A percentile compares a stretch with the other conserved stretches of the same genome.
Evolutionary conservation across 2,329 filamentous ascomycete species (phyloP).

Genomic region (Fusarium fujikuroi): DNA sequence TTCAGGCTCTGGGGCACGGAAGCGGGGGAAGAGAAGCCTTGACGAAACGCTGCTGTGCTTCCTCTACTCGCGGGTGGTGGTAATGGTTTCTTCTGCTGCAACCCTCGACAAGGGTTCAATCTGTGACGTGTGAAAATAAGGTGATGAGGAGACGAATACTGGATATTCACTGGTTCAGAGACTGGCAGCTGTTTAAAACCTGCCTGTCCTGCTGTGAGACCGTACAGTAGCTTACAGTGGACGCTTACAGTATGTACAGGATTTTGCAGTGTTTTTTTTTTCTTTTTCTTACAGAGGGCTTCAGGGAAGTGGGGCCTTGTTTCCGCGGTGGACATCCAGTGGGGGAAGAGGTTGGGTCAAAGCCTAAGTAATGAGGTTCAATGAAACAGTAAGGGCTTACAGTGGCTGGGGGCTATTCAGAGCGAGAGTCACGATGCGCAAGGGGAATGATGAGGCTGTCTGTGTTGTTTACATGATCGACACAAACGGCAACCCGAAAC

Average conservation of each 20-base stretch:
- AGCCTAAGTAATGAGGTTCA: background rate
- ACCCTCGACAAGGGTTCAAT: conserved; percentile 14
- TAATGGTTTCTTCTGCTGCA: conserved; percentile 11
- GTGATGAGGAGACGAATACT: conserved; percentile 15
- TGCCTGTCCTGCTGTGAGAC: conserved; percentile 19
- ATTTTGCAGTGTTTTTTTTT: background rate
- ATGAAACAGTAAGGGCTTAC: conserved; percentile 11
- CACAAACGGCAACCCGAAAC: conserved; percentile 9
- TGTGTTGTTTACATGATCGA: conserved; percentile 19
- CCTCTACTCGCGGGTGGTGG: conserved; percentile 19
- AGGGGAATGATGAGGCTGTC: conserved; percentile 21
- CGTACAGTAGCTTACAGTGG: conserved; percentile 22
- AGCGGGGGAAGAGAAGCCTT: conserved; percentile 12
- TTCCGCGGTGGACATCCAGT: conserved; percentile 2
- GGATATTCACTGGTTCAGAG: conserved; percentile 15
- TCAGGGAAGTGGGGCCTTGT: conserved; percentile 23
- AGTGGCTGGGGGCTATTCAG: conserved; percentile 15
- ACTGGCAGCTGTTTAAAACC: conserved; percentile 14
- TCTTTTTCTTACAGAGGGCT: background rate
- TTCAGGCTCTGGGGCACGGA: conserved; percentile 17
- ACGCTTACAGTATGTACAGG: conserved; percentile 17
- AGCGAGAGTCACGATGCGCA: conserved; percentile 17
- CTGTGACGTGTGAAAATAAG: conserved; percentile 27
- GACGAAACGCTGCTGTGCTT: conserved; percentile 14
- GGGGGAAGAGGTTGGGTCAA: conserved; percentile 3